Evolutionary conservation across 352 stramenopile genomes (phyloP).

Genomic region (Thraustochytrium striatum): DNA sequence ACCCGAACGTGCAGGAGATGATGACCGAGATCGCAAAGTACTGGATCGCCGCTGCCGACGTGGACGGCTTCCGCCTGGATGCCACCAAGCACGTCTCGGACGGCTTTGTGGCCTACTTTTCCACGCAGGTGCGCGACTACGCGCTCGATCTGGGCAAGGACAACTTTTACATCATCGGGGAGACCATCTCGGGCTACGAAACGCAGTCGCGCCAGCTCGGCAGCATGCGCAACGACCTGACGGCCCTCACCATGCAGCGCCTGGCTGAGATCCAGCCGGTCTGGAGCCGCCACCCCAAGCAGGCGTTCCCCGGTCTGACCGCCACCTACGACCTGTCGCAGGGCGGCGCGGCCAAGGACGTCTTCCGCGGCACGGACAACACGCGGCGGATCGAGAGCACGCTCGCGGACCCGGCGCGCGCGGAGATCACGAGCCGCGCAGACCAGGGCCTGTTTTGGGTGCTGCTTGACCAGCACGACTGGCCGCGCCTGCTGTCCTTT

Average conservation of each 20-base stretch:
- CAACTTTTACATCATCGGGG: too few species aligned
- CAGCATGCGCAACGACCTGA: background rate
- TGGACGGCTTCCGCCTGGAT: too few species aligned
- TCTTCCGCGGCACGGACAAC: background rate
- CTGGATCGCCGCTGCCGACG: too few species aligned
- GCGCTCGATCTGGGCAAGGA: background rate
- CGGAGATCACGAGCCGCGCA: background rate
- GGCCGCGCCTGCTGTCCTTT: background rate
- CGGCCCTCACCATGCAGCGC: background rate
- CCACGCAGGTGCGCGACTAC: background rate
- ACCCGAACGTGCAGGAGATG: background rate
- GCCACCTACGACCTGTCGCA: conserved; percentile 2
- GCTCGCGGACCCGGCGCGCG: background rate
- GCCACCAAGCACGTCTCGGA: conserved; percentile 16
- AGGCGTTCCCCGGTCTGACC: background rate
- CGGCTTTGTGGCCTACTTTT: conserved; percentile 7
- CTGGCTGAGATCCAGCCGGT: background rate
- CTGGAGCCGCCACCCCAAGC: background rate
- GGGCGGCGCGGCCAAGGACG: background rate
- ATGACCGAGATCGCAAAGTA: conserved; percentile 27
- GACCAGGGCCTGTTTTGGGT: background rate
- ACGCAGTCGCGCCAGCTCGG: background rate
- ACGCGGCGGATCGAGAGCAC: background rate
- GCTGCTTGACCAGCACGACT: conserved; percentile 3
- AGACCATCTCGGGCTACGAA: background rate